Evolutionary conservation across 2,329 filamentous ascomycete genomes (phyloP), one percentile per base, ranked within the genome.

Genomic region (Dothidotthia symphoricarpi): DNA sequence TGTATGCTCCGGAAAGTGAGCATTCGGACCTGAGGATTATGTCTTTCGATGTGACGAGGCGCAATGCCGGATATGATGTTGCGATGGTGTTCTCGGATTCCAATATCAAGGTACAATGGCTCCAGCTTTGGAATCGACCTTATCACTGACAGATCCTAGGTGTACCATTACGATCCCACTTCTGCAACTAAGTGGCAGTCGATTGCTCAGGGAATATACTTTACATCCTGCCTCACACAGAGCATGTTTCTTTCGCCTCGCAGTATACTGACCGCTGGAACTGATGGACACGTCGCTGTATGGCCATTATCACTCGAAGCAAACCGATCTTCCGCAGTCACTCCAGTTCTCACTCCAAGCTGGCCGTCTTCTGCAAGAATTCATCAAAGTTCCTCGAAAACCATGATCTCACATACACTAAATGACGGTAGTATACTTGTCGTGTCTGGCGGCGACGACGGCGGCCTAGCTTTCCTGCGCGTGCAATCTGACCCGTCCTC

Each of bases 401-500:
- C 64, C 0, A 61, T 77, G 40, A 59, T 69, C 3, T 35, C 67
- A 4, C 41, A 63, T 2, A 30, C 54, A 17, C 34, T 72, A 11
- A 50, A 56, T 13, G 24, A 59, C 19, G 53, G 51, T n/a, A 49
- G 66, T 34, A 51, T 70, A 49, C 49, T 86, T 1, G 59, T 95
- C 13, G 64, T 87, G 4, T 89, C 88, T 0, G 88, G 87, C 16
- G 89, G 93, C 15, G 93, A 98, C 55, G 93, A 97, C 64, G 93
- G 93, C 45, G 84, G 85, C 3, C 64, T 97, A 0, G 83, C 76
- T 0, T 59, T 75, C 22, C 51, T 75, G 17, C 38, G 51, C 25
- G 39, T 32, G n/a, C 16, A 16, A 15, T 16, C 36, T 33, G 7
- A 34, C 3, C 10, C 26, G 11, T 6, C 28, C 40, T 24, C 60